Evolutionary conservation across 495 filamentous ascomycete species (phyloP).

Genomic region (Penicillium desertorum): DNA sequence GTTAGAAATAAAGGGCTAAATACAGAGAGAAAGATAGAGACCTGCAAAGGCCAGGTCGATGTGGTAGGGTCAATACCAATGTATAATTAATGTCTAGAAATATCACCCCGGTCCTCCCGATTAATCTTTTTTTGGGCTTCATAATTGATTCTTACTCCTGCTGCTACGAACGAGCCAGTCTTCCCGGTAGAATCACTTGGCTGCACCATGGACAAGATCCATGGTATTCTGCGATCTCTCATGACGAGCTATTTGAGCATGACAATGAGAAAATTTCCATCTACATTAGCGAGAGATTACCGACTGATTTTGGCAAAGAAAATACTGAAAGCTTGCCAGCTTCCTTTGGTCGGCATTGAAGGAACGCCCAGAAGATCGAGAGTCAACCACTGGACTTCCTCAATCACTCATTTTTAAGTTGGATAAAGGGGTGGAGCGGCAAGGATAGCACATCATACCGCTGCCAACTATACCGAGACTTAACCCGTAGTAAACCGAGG

Average conservation of each 20-base stretch:
- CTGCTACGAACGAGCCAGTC: conserved; percentile 26
- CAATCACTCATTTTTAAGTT: neutral
- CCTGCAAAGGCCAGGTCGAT: no score
- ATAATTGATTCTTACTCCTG: no score
- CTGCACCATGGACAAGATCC: conserved; percentile 16
- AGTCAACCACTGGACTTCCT: neutral
- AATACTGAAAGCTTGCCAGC: neutral
- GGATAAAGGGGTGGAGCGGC: no score
- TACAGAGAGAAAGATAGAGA: no score
- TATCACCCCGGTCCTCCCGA: no score
- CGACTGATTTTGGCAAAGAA: neutral
- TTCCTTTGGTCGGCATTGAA: neutral
- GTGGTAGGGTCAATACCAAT: no score
- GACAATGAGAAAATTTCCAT: conserved; percentile 10
- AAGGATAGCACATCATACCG: neutral
- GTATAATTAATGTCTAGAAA: no score
- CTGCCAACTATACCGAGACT: neutral
- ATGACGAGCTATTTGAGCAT: conserved; percentile 9
- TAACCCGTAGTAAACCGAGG: neutral
- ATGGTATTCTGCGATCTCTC: conserved; percentile 10
- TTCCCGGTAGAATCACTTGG: conserved; percentile 22
- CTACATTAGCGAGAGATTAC: neutral
- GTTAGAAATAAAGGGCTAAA: no score
- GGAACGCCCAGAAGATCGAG: conserved; percentile 1
- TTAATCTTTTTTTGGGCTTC: no score